Percentiles rank a stretch among this genome's conserved stretches.
These are phyloP conservation scores for Gynandropsis gynandra DNA, from an alignment of 345 rosid species.

Conservation along the genomic window DNA sequence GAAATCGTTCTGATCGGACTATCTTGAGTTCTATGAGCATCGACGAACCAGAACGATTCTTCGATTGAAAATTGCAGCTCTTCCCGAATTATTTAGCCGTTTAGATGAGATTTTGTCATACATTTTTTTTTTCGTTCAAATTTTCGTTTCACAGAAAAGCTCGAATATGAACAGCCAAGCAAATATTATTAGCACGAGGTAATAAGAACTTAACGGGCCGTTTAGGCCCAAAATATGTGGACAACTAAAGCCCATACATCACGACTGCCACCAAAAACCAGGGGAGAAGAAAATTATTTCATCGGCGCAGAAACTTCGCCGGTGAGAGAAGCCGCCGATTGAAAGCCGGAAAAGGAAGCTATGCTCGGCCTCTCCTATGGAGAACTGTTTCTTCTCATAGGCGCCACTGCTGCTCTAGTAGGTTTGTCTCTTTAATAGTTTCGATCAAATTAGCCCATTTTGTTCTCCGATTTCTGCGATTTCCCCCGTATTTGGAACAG, in stretches of 20 bases:
- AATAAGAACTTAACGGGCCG: too few species aligned
- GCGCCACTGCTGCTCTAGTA: constrained; percentile 58
- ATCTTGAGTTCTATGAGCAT: not conserved
- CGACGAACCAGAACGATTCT: constrained; percentile 9
- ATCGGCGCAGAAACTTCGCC: constrained; percentile 4
- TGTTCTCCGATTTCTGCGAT: too few species aligned
- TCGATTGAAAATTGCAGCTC: constrained; percentile 12
- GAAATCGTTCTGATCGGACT: constrained; percentile 9
- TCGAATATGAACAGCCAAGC: too few species aligned
- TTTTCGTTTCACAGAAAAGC: too few species aligned
- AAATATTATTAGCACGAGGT: too few species aligned
- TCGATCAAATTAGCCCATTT: constrained; percentile 8
- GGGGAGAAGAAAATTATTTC: too few species aligned
- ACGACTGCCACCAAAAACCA: too few species aligned
- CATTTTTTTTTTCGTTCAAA: too few species aligned
- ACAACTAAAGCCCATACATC: too few species aligned
- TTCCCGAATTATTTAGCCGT: too few species aligned
- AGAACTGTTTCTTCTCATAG: constrained; percentile 54
- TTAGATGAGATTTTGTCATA: too few species aligned
- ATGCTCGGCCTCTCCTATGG: constrained; percentile 71
- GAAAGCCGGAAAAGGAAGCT: constrained; percentile 10
- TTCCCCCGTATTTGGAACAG: not conserved
- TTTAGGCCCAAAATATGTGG: too few species aligned
- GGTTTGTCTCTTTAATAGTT: constrained; percentile 29
- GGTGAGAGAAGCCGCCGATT: constrained; percentile 19